Evolutionary conservation across 176 grass and related monocot genomes (phyloP).

Genomic region (Bromus sterilis): DNA sequence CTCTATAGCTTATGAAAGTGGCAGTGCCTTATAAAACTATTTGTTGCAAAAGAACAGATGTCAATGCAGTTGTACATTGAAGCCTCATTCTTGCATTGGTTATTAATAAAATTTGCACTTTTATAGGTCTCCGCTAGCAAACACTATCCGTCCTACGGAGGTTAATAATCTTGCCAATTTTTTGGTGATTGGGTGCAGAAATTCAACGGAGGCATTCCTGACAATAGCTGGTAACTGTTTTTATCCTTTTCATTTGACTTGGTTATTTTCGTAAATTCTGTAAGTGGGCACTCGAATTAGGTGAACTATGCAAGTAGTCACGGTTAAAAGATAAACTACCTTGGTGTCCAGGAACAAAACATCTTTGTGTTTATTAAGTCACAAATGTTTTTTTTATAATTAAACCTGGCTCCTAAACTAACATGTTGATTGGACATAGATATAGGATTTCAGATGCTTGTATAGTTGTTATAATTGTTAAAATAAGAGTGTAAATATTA

Average conservation of each 20-base stretch:
- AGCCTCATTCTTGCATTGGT: slow-evolving; percentile 16
- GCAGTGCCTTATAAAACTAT: background rate
- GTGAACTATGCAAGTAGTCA: background rate
- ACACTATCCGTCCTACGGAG: slow-evolving; percentile 39
- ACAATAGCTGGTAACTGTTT: slow-evolving; percentile 27
- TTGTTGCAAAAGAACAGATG: background rate
- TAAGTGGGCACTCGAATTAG: background rate
- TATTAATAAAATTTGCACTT: slow-evolving; percentile 7
- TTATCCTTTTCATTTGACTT: background rate
- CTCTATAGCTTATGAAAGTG: background rate
- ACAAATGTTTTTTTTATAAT: background rate
- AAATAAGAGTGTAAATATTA: background rate
- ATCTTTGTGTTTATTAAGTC: background rate
- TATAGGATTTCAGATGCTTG: background rate
- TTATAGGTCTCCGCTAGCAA: slow-evolving; percentile 56
- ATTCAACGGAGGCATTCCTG: slow-evolving; percentile 31
- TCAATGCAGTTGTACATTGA: background rate
- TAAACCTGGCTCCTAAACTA: background rate
- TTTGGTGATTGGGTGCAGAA: slow-evolving; percentile 51
- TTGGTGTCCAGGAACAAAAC: background rate
- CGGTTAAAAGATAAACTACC: background rate
- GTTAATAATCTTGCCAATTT: slow-evolving; percentile 35
- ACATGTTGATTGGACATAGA: background rate
- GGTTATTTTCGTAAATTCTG: background rate
- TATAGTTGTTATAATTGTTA: background rate